These are phyloP conservation scores for Vaccinium myrtillus DNA, from an alignment of 148 eudicot genomes.

Conservation along the genomic window DNA sequence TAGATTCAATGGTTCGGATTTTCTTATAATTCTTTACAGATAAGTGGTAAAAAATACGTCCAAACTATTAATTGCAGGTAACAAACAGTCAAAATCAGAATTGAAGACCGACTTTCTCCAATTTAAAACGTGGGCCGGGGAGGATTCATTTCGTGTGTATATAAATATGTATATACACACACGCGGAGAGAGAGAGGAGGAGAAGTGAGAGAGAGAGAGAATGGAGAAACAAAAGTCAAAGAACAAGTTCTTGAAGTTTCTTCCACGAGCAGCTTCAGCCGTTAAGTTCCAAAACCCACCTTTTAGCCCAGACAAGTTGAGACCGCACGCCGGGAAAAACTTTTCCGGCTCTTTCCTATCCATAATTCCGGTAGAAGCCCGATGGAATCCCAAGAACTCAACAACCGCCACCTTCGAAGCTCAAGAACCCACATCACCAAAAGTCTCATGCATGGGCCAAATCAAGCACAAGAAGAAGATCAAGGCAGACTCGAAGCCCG, in stretches of 20 bases:
- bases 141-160: no score
- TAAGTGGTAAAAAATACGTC: no score
- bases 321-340: slow-evolving; percentile 36
- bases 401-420: not conserved
- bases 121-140: no score
- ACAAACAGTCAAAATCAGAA: no score
- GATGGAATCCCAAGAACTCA: slow-evolving; percentile 31
- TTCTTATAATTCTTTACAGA: no score
- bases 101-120: no score
- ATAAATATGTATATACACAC: not conserved
- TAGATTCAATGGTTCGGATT: no score
- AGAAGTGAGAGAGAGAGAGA: not conserved
- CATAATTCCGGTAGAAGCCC: slow-evolving; percentile 59
- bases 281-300: slow-evolving; percentile 54
- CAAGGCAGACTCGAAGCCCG: slow-evolving; percentile 16
- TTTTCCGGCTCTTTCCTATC: slow-evolving; percentile 56
- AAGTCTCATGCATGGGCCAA: slow-evolving; percentile 90
- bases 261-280: slow-evolving; percentile 56
- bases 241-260: slow-evolving; percentile 52
- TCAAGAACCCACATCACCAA: slow-evolving; percentile 80
- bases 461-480: slow-evolving; percentile 57
- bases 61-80: no score
- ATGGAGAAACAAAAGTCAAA: slow-evolving; percentile 33
- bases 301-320: slow-evolving; percentile 47
- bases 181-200: not conserved